These are phyloP conservation scores for Rhodotorula paludigena DNA, from an alignment of 768 basidiomycete species.

Conservation along the genomic window DNA sequence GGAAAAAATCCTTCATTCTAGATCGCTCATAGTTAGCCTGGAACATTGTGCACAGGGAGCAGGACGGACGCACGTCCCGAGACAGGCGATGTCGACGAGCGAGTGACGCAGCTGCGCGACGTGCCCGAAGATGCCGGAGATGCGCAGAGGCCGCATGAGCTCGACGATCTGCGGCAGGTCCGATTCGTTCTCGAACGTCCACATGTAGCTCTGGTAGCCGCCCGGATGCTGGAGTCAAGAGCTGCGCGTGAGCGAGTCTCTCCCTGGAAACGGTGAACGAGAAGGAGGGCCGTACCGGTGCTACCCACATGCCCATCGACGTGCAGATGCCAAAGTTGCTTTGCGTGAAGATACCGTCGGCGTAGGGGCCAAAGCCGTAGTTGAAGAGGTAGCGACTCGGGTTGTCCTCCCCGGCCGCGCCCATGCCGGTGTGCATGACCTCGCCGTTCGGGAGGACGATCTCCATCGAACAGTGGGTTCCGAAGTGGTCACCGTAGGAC, in stretches of 20 bases:
- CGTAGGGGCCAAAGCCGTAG: conserved; percentile 34
- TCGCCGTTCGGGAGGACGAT: conserved; percentile 34
- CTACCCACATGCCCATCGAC: conserved; percentile 9
- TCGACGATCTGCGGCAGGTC: conserved; percentile 27
- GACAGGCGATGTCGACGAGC: conserved; percentile 25
- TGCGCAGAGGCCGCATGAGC: conserved; percentile 21
- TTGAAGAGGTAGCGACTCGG: conserved; percentile 33
- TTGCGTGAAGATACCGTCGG: conserved; percentile 36
- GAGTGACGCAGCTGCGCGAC: conserved; percentile 20
- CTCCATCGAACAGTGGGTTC: conserved; percentile 24
- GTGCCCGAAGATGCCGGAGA: conserved; percentile 12
- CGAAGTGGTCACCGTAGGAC: conserved; percentile 31
- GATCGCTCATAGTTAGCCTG: not conserved
- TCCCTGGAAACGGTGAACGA: no score
- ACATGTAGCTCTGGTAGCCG: conserved; percentile 20
- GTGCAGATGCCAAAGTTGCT: conserved; percentile 35
- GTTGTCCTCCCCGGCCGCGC: conserved; percentile 21
- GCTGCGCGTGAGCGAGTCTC: no score
- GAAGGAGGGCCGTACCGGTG: not conserved
- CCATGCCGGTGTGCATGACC: conserved; percentile 33
- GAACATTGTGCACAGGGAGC: not conserved
- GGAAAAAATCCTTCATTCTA: conserved; percentile 12
- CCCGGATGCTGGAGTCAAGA: no score
- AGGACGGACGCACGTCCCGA: not conserved
- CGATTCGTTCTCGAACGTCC: conserved; percentile 27